These are phyloP conservation scores for Aspergillus chevalieri DNA, from an alignment of 2,329 filamentous ascomycete genomes.

Conservation along the genomic window DNA sequence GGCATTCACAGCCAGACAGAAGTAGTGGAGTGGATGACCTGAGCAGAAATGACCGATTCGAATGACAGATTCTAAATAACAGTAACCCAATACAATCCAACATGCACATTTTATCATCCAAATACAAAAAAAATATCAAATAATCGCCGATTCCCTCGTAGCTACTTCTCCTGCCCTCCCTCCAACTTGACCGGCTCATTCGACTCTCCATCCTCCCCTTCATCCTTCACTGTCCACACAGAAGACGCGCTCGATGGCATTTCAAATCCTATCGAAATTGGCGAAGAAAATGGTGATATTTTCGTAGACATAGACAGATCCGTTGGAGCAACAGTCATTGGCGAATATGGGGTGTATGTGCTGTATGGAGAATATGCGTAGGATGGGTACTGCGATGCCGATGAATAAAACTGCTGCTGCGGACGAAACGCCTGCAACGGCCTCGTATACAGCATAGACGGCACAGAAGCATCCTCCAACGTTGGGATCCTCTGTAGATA, in stretches of 20 bases:
- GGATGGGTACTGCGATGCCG: neutral
- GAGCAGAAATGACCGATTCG: too few species aligned
- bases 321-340: neutral
- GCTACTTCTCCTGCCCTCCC: neutral
- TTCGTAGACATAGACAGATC: neutral
- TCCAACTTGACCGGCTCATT: neutral
- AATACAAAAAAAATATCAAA: neutral
- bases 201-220: neutral
- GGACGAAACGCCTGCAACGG: neutral
- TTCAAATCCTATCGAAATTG: neutral
- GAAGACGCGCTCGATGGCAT: neutral
- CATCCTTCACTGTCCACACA: neutral
- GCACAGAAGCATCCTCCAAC: neutral
- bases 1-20: too few species aligned
- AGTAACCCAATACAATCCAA: neutral
- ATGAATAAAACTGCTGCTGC: neutral
- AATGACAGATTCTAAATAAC: too few species aligned
- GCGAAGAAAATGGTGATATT: neutral
- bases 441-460: neutral
- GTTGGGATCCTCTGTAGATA: conserved; percentile 5
- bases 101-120: neutral
- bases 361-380: neutral
- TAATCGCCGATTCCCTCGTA: neutral
- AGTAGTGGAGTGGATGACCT: too few species aligned
- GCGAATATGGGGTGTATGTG: neutral